These are phyloP conservation scores for Apiospora arundinis DNA, from an alignment of 2,329 filamentous ascomycete species.

Conservation along the genomic window DNA sequence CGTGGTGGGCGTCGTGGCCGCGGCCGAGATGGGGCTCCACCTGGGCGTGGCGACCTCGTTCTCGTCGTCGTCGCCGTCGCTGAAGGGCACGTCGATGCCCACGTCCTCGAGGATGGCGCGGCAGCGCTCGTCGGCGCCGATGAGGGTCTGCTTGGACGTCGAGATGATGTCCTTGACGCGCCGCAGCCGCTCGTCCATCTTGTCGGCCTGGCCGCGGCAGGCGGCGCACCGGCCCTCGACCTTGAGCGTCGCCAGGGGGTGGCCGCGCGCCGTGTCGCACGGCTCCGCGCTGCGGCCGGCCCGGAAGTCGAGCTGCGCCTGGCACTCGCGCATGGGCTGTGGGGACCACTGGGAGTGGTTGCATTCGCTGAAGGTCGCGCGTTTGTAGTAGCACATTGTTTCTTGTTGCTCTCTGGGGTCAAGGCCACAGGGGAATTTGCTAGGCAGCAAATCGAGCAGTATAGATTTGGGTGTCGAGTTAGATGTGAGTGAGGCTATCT, in stretches of 20 bases:
- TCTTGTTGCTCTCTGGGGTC: not conserved
- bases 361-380: constrained; percentile 34
- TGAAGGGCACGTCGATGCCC: not conserved
- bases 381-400: constrained; percentile 37
- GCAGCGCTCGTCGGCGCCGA: constrained; percentile 19
- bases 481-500: not conserved
- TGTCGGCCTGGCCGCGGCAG: constrained; percentile 26
- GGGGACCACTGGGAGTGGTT: constrained; percentile 33
- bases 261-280: constrained; percentile 30
- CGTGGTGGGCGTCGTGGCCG: not conserved
- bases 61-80: not conserved
- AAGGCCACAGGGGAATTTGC: no score
- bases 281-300: constrained; percentile 22
- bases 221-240: constrained; percentile 27
- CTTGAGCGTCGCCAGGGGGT: constrained; percentile 30
- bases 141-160: constrained; percentile 23
- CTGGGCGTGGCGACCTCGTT: not conserved
- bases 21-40: not conserved
- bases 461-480: not conserved
- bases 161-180: constrained; percentile 23
- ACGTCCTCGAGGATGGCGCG: constrained; percentile 20
- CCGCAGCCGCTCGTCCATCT: constrained; percentile 18
- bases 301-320: constrained; percentile 27
- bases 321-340: constrained; percentile 28
- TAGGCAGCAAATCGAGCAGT: not conserved